Percentiles rank a stretch among this genome's conserved stretches.
These are phyloP conservation scores for Eucalyptus marginata DNA, from an alignment of 345 rosid species.

Conservation along the genomic window DNA sequence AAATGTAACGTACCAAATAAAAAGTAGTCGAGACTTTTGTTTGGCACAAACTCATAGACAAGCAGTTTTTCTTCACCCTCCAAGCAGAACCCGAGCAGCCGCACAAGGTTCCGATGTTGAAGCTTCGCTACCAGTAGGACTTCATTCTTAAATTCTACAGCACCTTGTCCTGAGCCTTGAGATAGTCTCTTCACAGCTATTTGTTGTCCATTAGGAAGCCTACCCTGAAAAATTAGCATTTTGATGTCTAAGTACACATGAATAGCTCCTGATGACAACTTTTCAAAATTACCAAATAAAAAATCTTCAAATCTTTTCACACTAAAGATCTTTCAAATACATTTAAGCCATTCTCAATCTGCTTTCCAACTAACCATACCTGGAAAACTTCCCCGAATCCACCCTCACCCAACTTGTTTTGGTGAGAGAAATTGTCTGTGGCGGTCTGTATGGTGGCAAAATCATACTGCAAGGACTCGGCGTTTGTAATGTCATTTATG, in stretches of 20 bases:
- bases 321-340: background rate
- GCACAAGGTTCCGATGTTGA: conserved; percentile 59
- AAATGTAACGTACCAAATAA: background rate
- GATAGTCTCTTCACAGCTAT: conserved; percentile 60
- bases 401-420: background rate
- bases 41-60: conserved; percentile 26
- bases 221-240: background rate
- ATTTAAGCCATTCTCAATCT: conserved; percentile 8
- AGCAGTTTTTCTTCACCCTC: conserved; percentile 43
- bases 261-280: background rate
- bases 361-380: background rate
- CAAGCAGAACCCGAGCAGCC: conserved; percentile 42
- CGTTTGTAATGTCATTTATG: background rate
- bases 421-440: conserved; percentile 3
- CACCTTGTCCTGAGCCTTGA: conserved; percentile 43
- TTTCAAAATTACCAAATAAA: background rate
- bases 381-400: background rate
- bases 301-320: background rate
- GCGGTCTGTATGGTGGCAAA: conserved; percentile 9
- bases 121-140: conserved; percentile 36
- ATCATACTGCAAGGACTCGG: background rate
- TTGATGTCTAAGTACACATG: background rate
- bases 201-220: background rate
- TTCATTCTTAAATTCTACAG: conserved; percentile 42
- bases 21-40: background rate